A percentile compares a stretch with the other conserved stretches of the same genome.
Conservation (phyloP, 306 rosid genomes). For the Hippophae tibetana region DNA sequence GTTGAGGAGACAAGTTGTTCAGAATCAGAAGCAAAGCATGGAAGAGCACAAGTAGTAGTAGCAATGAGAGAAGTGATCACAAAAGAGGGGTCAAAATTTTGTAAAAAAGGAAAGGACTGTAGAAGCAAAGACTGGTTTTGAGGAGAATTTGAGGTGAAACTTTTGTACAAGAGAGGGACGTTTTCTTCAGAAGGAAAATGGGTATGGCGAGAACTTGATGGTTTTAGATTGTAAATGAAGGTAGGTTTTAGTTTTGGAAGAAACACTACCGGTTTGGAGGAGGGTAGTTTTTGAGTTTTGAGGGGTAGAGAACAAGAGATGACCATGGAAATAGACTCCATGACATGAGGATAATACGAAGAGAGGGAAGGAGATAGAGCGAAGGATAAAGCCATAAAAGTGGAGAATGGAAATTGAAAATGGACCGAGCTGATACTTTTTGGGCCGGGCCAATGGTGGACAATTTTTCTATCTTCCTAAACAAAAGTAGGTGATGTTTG, state of each 20-base stretch:
- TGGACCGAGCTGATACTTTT: too few species aligned
- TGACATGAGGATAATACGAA: conserved; percentile 31
- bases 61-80: conserved; percentile 29
- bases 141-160: conserved; percentile 12
- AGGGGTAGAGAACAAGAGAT: conserved; percentile 49
- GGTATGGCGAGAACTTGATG: conserved; percentile 8
- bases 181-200: conserved; percentile 20
- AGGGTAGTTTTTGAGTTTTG: conserved; percentile 29
- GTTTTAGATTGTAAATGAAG: conserved; percentile 14
- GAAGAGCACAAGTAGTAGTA: conserved; percentile 32
- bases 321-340: conserved; percentile 50
- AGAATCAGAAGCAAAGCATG: conserved; percentile 50
- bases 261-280: conserved; percentile 24
- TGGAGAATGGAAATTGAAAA: background rate
- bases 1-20: conserved; percentile 6
- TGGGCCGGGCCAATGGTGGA: too few species aligned
- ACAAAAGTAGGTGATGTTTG: too few species aligned
- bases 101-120: conserved; percentile 7
- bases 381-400: conserved; percentile 12
- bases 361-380: conserved; percentile 1
- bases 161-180: conserved; percentile 8
- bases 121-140: conserved; percentile 18
- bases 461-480: too few species aligned
- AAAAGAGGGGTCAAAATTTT: conserved; percentile 18
- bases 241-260: conserved; percentile 25